Conservation (phyloP, 2,329 filamentous ascomycete genomes). For the Penicillium sp. region DNA sequence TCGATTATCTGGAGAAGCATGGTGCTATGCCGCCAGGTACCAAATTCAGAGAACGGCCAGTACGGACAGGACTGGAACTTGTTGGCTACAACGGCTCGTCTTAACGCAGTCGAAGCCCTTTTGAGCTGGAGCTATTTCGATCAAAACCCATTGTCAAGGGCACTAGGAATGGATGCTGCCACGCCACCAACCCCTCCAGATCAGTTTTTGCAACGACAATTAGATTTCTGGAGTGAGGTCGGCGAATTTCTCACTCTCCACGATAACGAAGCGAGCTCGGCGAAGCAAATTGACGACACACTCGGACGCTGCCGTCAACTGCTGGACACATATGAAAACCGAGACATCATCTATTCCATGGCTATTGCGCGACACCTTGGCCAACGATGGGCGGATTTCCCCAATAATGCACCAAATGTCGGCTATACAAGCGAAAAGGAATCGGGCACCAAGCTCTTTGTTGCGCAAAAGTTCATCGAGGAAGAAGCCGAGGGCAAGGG, state of each 20-base stretch:
- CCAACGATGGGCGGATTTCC: slow-evolving; percentile 64
- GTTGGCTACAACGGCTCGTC: slow-evolving; percentile 68
- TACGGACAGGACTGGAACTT: slow-evolving; percentile 59
- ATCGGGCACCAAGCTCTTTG: slow-evolving; percentile 67
- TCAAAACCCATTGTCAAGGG: slow-evolving; percentile 51
- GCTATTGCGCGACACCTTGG: slow-evolving; percentile 77
- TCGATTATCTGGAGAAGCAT: slow-evolving; percentile 65
- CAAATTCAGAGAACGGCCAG: slow-evolving; percentile 40
- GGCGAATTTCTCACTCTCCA: slow-evolving; percentile 72
- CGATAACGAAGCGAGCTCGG: slow-evolving; percentile 59
- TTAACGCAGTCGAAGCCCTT: slow-evolving; percentile 76
- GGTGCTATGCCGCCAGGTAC: slow-evolving; percentile 54
- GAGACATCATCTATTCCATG: slow-evolving; percentile 88
- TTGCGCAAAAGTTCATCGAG: slow-evolving; percentile 71
- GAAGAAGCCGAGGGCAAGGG: slow-evolving; percentile 69
- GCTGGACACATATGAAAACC: slow-evolving; percentile 80
- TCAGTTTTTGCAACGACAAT: slow-evolving; percentile 63
- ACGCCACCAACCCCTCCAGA: slow-evolving; percentile 48
- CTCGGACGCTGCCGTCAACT: slow-evolving; percentile 69
- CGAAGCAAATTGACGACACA: slow-evolving; percentile 66
- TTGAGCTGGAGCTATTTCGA: slow-evolving; percentile 71
- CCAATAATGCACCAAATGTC: slow-evolving; percentile 58
- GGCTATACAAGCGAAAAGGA: slow-evolving; percentile 69
- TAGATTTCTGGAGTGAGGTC: slow-evolving; percentile 82
- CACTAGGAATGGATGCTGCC: slow-evolving; percentile 45